phyloP scores from a whole-genome alignment of 2,329 filamentous ascomycete genomes.

The Trichoderma simmonsii region DNA sequence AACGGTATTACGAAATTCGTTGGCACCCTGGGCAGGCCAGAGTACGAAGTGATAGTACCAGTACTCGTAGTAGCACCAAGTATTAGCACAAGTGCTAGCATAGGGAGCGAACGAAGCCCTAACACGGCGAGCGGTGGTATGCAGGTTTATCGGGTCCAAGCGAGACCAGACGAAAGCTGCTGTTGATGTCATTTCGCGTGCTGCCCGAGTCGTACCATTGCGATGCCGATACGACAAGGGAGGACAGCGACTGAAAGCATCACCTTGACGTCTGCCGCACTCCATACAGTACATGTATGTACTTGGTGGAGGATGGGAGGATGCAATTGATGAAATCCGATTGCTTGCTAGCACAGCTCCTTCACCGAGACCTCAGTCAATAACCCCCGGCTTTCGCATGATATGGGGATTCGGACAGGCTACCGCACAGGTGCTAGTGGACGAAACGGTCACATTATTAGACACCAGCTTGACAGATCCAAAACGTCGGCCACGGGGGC shows the following conservation, averaged over 20 bases:
- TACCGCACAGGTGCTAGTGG: neutral
- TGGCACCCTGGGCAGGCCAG: neutral
- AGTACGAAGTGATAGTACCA: neutral
- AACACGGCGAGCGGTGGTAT: neutral
- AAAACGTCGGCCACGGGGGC: neutral
- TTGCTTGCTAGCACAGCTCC: neutral
- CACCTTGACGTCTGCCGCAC: neutral
- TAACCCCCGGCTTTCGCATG: neutral
- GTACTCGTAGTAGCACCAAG: neutral
- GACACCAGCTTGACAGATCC: neutral
- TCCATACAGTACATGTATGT: neutral
- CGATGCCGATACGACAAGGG: neutral
- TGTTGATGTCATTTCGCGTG: constrained; percentile 8
- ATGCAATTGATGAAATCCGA: neutral
- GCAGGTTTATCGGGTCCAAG: neutral
- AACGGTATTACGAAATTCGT: neutral
- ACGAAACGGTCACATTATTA: neutral
- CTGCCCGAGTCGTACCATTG: neutral
- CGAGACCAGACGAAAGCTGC: neutral
- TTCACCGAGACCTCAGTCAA: neutral
- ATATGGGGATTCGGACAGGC: neutral
- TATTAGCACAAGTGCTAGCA: neutral
- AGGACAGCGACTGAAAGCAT: neutral
- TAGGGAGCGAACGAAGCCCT: neutral
- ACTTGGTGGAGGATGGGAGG: neutral